Evolutionary conservation across 83 land plant species (phyloP), one percentile per base, ranked within the genome.

Genomic region (Picea abies): DNA sequence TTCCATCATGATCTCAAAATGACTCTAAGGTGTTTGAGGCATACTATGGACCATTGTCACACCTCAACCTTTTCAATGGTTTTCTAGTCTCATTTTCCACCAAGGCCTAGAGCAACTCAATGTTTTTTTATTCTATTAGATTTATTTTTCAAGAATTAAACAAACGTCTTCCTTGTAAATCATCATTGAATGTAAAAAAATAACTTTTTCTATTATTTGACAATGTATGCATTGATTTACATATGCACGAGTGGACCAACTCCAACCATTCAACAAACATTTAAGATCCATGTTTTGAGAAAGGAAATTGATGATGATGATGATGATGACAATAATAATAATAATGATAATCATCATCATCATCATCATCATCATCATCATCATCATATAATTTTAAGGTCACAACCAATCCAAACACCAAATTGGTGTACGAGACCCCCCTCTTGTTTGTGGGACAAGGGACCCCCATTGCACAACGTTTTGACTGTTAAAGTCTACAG

Each of bases 41-140:
- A 47, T 63, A 85, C n/a, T 85, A 85, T 6, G 49, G 64, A n/a
- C 85, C 85, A 58, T 85, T 85, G 23, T 85, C 65, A 73, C 87
- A n/a, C 35, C 90, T 39, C 88, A 85, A 39, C 17, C 63, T 67
- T 65, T 79, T 86, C 16, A 83, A 35, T n/a, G 60, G 84, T 25
- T 20, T 44, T 58, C 82, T 76, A 6, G 85, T 67, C 22, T 86
- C 61, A 26, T 60, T 82, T 63, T 85, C 84, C 11, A 81, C 80
- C 1, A 49, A 17, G 20, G 15, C 32, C 19, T 60, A n/a, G 32
- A 84, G 70, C 41, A 81, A 20, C 7, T 26, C n/a, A 63, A 85
- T 75, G n/a, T 44, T 0, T 11, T 75, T 12, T 2, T 62, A 9
- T 16, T 63, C 52, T 32, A 14, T 85, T 47, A 4, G 4, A 58